These are phyloP conservation scores for Arabidopsis arenosa DNA, from an alignment of 345 rosid species.

Conservation along the genomic window DNA sequence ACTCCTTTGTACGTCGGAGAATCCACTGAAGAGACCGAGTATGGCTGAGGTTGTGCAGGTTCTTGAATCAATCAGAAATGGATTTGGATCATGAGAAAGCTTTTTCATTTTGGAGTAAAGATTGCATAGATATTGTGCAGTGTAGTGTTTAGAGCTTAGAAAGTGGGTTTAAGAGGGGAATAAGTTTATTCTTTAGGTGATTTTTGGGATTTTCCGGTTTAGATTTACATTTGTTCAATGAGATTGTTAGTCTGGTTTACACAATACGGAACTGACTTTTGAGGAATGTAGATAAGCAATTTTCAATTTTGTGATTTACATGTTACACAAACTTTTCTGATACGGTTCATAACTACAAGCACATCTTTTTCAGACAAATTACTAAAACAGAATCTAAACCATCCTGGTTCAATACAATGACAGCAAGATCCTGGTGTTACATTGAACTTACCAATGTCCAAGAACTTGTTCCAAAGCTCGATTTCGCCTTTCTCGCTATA, in stretches of 20 bases:
- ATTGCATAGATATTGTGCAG: conserved; percentile 42
- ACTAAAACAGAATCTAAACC: conserved; percentile 74
- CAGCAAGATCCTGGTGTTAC: conserved; percentile 80
- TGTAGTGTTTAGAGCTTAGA: conserved; percentile 27
- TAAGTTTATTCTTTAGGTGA: conserved; percentile 32
- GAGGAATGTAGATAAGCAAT: conserved; percentile 11
- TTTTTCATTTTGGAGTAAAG: conserved; percentile 10
- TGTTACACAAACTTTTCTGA: conserved; percentile 53
- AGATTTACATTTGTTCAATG: neutral
- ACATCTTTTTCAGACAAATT: conserved; percentile 61
- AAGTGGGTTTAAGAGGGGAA: neutral
- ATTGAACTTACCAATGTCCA: conserved; percentile 65
- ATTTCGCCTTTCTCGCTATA: conserved; percentile 23
- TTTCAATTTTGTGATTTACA: conserved; percentile 63
- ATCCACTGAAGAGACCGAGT: conserved; percentile 87
- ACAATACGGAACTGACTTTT: neutral
- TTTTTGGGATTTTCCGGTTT: conserved; percentile 16
- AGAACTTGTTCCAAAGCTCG: conserved; percentile 76
- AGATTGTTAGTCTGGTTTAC: conserved; percentile 1
- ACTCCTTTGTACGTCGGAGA: conserved; percentile 75
- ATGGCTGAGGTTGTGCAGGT: conserved; percentile 98
- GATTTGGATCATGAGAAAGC: conserved; percentile 52
- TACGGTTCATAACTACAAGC: conserved; percentile 60
- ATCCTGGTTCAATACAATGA: conserved; percentile 85
- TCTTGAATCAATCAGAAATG: conserved; percentile 89